Conservation (phyloP, 345 rosid species). For the Eucalyptus dawsonii region DNA sequence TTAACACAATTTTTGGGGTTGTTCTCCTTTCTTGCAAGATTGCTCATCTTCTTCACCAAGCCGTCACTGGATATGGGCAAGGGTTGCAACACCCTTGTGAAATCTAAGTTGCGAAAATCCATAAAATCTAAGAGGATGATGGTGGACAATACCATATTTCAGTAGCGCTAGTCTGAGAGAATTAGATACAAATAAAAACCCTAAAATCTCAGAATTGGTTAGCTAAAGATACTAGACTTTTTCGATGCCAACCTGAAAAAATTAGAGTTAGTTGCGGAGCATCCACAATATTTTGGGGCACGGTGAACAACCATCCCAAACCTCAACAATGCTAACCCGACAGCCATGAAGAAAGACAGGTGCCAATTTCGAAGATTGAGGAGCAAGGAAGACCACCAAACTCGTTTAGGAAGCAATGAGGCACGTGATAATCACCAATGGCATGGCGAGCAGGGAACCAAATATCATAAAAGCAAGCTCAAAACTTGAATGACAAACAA, state of each 20-base stretch:
- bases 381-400: background rate
- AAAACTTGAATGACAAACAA: background rate
- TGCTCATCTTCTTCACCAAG: too few species aligned
- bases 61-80: background rate
- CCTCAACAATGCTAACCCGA: background rate
- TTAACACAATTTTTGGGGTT: too few species aligned
- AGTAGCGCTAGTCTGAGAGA: background rate
- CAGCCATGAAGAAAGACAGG: too few species aligned
- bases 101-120: background rate
- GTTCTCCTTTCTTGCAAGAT: too few species aligned
- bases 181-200: background rate
- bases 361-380: background rate
- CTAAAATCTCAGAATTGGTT: background rate
- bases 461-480: background rate
- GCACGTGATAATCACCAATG: background rate
- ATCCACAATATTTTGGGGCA: too few species aligned
- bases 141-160: background rate
- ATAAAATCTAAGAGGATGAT: background rate
- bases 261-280: background rate
- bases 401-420: too few species aligned
- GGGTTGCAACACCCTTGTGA: background rate
- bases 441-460: background rate
- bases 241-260: background rate
- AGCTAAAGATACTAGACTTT: too few species aligned
- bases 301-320: background rate